These are phyloP conservation scores for Acanthochlamys bracteata DNA, from an alignment of 106 monocot genomes.

Conservation along the genomic window DNA sequence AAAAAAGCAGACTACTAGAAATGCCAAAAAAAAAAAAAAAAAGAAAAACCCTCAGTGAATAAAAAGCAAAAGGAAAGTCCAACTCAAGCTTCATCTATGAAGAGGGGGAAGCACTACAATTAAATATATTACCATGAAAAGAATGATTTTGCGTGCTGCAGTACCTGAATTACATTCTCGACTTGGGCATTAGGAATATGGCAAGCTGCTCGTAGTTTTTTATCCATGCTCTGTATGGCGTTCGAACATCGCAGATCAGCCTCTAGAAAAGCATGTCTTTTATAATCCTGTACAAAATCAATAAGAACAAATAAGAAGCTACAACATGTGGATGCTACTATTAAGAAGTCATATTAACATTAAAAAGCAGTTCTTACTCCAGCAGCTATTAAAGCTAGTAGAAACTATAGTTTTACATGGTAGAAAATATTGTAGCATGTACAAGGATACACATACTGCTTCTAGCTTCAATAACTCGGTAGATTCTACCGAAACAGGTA, in stretches of 20 bases:
- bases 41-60: too few species aligned
- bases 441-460: not conserved
- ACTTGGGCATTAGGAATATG: constrained; percentile 60
- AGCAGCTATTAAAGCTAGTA: not conserved
- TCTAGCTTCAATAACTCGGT: not conserved
- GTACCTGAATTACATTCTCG: constrained; percentile 54
- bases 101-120: not conserved
- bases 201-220: constrained; percentile 64
- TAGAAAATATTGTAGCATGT: not conserved
- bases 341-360: not conserved
- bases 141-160: not conserved
- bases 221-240: constrained; percentile 66
- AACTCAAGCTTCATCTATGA: not conserved
- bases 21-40: not conserved
- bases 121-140: not conserved
- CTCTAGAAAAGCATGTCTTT: constrained; percentile 58
- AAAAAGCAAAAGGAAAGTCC: too few species aligned
- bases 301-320: not conserved
- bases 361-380: not conserved
- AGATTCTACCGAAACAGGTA: not conserved
- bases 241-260: constrained; percentile 75
- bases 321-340: not conserved
- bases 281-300: constrained; percentile 50
- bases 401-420: not conserved
- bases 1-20: not conserved